Evolutionary conservation across 2,329 filamentous ascomycete genomes (phyloP).

Genomic region (Paecilomyces niveus): DNA sequence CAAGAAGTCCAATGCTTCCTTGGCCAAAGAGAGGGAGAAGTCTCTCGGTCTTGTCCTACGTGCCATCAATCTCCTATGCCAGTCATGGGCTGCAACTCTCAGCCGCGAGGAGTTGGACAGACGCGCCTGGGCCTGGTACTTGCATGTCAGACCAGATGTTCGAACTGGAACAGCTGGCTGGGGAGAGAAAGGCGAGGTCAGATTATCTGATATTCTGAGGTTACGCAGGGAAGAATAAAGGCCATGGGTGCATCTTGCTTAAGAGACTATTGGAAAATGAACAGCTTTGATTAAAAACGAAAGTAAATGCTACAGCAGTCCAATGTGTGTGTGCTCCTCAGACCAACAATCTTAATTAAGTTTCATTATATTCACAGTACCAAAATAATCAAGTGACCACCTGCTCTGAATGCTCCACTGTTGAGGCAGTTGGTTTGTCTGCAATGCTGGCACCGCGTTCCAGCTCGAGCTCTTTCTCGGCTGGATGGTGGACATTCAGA

Average conservation of each 20-base stretch:
- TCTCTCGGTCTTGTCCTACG: slow-evolving; percentile 65
- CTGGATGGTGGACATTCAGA: slow-evolving; percentile 8
- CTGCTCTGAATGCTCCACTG: not conserved
- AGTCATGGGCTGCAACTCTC: slow-evolving; percentile 65
- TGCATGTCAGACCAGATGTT: slow-evolving; percentile 67
- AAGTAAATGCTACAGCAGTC: too few species aligned
- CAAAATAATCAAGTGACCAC: not conserved
- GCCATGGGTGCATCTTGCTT: not conserved
- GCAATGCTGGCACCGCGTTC: slow-evolving; percentile 5
- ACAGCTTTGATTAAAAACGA: too few species aligned
- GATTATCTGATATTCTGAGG: slow-evolving; percentile 56
- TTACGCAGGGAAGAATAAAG: slow-evolving; percentile 9
- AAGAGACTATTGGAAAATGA: too few species aligned
- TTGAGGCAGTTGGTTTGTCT: not conserved
- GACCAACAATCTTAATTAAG: slow-evolving; percentile 4
- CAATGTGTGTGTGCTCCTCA: not conserved
- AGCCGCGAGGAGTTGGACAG: slow-evolving; percentile 61
- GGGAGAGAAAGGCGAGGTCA: slow-evolving; percentile 71
- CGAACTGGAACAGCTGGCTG: slow-evolving; percentile 68
- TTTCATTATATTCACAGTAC: slow-evolving; percentile 1
- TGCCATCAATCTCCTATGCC: slow-evolving; percentile 63
- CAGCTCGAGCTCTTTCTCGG: slow-evolving; percentile 10
- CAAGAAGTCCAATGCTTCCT: slow-evolving; percentile 47
- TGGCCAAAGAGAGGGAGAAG: slow-evolving; percentile 57
- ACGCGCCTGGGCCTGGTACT: slow-evolving; percentile 77